A percentile compares a stretch with the other conserved stretches of the same genome.
These are phyloP conservation scores for Mycena vitilis DNA, from an alignment of 768 basidiomycete species.

Conservation along the genomic window DNA sequence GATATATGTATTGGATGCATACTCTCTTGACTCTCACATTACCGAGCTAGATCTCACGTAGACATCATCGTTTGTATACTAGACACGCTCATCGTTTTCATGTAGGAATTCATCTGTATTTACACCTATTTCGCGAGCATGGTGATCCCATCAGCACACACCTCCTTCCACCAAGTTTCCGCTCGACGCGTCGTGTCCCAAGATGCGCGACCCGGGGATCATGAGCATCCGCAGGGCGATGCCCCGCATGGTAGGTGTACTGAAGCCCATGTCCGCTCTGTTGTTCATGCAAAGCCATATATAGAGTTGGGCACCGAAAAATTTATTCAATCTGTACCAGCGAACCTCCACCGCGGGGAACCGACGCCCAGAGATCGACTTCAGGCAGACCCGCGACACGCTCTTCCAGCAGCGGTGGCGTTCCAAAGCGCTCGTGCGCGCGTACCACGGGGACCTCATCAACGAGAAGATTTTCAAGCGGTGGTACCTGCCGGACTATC, in stretches of 20 bases:
- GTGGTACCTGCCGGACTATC: conserved; percentile 89
- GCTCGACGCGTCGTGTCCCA: conserved; percentile 12
- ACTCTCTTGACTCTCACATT: conserved; percentile 2
- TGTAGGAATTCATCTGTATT: not conserved
- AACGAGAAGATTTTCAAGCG: conserved; percentile 93
- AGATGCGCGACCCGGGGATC: conserved; percentile 54
- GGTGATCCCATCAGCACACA: not conserved
- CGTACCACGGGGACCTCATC: conserved; percentile 96
- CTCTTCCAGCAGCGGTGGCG: conserved; percentile 94
- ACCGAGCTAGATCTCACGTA: conserved; percentile 26
- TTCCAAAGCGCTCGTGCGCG: conserved; percentile 87
- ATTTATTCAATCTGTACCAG: conserved; percentile 90
- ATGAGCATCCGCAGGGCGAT: conserved; percentile 62
- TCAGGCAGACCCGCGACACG: conserved; percentile 66
- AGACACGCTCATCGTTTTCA: not conserved
- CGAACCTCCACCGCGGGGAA: conserved; percentile 67
- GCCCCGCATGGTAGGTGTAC: conserved; percentile 77
- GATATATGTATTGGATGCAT: conserved; percentile 18
- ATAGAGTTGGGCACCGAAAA: conserved; percentile 90
- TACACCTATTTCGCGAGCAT: not conserved
- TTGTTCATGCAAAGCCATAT: conserved; percentile 1
- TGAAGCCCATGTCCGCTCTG: not conserved
- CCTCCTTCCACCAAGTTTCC: not conserved
- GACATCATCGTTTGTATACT: conserved; percentile 15
- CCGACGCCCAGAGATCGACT: conserved; percentile 61